Evolutionary conservation across 139 green algal species (phyloP).

Genomic region (Ettlia oleoabundans): DNA sequence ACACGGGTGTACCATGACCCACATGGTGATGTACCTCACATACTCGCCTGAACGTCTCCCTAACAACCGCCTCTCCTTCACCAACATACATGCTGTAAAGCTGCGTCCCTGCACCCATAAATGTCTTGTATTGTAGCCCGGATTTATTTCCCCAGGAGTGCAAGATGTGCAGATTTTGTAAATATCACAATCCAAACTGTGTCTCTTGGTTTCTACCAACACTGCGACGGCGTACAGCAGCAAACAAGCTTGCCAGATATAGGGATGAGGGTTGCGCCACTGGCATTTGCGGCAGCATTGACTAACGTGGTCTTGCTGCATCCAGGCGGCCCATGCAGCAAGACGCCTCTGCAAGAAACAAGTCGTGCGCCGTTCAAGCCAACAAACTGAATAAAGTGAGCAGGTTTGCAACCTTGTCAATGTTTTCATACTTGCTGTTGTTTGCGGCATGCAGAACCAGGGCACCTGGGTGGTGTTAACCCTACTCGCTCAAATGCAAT

Average conservation of each 20-base stretch:
- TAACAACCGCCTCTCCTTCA: slow-evolving; percentile 83
- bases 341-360: neutral
- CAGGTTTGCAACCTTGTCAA: too few species aligned
- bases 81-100: slow-evolving; percentile 90
- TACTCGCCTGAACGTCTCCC: slow-evolving; percentile 67
- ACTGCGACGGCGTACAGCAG: too few species aligned
- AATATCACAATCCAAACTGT: too few species aligned
- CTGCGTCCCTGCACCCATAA: slow-evolving; percentile 44
- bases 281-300: neutral
- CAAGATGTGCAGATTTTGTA: too few species aligned
- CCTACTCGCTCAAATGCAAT: neutral
- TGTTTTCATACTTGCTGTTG: too few species aligned
- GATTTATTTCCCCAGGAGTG: too few species aligned
- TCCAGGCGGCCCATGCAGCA: neutral
- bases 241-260: too few species aligned
- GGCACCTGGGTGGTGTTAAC: neutral
- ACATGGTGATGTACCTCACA: neutral
- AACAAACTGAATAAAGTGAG: too few species aligned
- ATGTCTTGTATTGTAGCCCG: neutral
- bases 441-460: too few species aligned
- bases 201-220: too few species aligned
- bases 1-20: too few species aligned
- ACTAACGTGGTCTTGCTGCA: neutral
- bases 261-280: neutral
- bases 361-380: too few species aligned